Percentiles rank a stretch among this genome's conserved stretches.
Evolutionary conservation across 495 filamentous ascomycete species (phyloP).

Genomic region (Penicillium paradoxum): DNA sequence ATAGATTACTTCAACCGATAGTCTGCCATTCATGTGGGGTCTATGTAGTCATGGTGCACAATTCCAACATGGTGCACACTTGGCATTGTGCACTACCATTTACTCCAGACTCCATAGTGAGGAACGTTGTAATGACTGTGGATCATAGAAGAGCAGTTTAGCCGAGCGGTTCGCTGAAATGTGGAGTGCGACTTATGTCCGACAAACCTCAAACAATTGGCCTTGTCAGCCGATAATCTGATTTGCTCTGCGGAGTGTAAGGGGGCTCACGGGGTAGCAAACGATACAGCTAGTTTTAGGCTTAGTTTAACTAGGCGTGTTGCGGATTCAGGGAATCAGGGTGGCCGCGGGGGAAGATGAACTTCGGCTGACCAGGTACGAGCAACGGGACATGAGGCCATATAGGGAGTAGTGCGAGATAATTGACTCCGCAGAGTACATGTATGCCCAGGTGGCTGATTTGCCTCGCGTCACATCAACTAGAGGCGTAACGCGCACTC

Average conservation of each 20-base stretch:
- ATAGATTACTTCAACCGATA: too few relatives aligned
- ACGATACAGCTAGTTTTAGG: neutral
- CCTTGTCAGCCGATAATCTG: neutral
- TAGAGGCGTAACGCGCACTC: slow-evolving; percentile 8
- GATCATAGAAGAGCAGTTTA: neutral
- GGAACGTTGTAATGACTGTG: too few relatives aligned
- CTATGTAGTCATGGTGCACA: too few relatives aligned
- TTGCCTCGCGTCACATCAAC: neutral
- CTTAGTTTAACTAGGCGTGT: neutral
- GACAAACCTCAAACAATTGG: slow-evolving; percentile 10
- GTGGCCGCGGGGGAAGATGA: slow-evolving; percentile 14
- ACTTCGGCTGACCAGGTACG: neutral
- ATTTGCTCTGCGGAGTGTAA: slow-evolving; percentile 13
- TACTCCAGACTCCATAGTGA: too few relatives aligned
- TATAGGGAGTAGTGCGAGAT: neutral
- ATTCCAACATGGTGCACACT: too few relatives aligned
- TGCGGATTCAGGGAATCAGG: neutral
- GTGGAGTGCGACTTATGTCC: slow-evolving; percentile 9
- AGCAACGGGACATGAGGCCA: neutral
- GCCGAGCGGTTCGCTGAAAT: slow-evolving; percentile 9
- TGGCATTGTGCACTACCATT: too few relatives aligned
- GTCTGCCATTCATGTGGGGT: too few relatives aligned
- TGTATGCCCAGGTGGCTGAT: neutral
- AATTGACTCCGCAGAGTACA: too few relatives aligned
- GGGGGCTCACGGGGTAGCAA: slow-evolving; percentile 5